Evolutionary conservation across 345 rosid genomes (phyloP), one percentile per base, ranked within the genome.

Genomic region (Rubroshorea leprosula): DNA sequence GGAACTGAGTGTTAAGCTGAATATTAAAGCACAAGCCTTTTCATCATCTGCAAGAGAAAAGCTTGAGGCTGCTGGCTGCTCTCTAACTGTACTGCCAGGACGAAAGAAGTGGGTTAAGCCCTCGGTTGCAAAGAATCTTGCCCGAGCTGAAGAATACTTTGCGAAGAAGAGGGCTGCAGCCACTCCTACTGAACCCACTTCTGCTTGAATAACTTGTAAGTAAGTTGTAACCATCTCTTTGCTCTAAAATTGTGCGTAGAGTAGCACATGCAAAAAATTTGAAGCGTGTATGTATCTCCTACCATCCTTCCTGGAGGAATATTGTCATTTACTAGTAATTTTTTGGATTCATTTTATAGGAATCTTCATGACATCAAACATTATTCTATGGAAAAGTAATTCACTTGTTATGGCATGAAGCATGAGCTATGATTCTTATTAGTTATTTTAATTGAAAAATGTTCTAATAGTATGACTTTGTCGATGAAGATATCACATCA

Each of bases 71-170:
- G 79, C 72, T 6, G 98, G 98, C 16, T 91, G 85, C 78, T 79
- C 92, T 15, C 70, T 86, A 44, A 78, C 85, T 1, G 78, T 91
- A 44, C 67, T 91, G 61, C 92, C 95, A 2, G 96, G 98, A 56
- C 80, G 89, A 27, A 92, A 84, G 89, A 92, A 86, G 73, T 89
- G 96, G 96, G 80, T 92, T 5, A 86, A 86, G 67, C 93, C 91
- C 47, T 78, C 96, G 0, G 96, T 89, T 50, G 80, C 80, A 0
- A 92, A 86, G 83, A 86, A 92, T 64, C 75, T 78, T 5, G 89
- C 95, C 5, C 67, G 96, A 52, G 95, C 96, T 9, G 89, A 86
- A 13, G 93, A 83, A 56, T 92, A 86, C 78, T 92, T 89, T 35
- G 95, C 96, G 23, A 84, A 82, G 83, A 89, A 92, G 72, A 79